A percentile compares a stretch with the other conserved stretches of the same genome.
phyloP scores from a whole-genome alignment of 2,329 filamentous ascomycete species.

The Boeremia lycopersici region DNA sequence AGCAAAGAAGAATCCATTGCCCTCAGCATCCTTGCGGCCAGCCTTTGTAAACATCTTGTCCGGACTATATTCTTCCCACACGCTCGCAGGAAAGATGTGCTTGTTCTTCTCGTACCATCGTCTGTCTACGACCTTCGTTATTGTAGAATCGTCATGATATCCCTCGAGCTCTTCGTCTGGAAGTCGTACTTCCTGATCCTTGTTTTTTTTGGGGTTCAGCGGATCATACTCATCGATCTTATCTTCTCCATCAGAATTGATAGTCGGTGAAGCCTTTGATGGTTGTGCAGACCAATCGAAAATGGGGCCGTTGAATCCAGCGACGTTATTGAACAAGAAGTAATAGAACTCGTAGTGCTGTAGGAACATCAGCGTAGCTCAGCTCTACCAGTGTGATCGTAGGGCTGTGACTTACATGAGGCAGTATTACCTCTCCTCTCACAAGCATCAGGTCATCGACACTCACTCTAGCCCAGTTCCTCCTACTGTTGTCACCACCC shows the following conservation, averaged over 20 bases:
- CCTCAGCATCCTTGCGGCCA: constrained; percentile 80
- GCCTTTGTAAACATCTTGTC: constrained; percentile 82
- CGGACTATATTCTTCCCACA: constrained; percentile 94
- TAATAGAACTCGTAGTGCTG: constrained; percentile 98
- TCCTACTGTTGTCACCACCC: constrained; percentile 68
- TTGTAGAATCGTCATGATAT: constrained; percentile 73
- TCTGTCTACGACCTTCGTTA: constrained; percentile 94
- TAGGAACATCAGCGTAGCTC: constrained; percentile 17
- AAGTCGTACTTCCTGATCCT: constrained; percentile 40
- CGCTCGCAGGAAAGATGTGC: constrained; percentile 94
- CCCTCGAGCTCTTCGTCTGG: constrained; percentile 70
- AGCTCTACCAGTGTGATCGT: not conserved
- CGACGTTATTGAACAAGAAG: constrained; percentile 87
- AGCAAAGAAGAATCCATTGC: constrained; percentile 83
- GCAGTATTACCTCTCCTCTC: constrained; percentile 86
- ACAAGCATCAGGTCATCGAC: constrained; percentile 97
- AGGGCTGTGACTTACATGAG: constrained; percentile 68
- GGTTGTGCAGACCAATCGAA: constrained; percentile 74
- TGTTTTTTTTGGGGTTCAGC: constrained; percentile 46
- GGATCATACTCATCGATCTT: constrained; percentile 48
- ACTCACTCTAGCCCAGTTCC: constrained; percentile 90
- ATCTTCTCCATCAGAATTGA: constrained; percentile 19
- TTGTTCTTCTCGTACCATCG: constrained; percentile 98
- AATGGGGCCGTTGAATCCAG: constrained; percentile 74
- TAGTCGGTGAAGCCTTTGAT: constrained; percentile 49